A percentile compares a stretch with the other conserved stretches of the same genome.
Conservation (phyloP, 2,329 filamentous ascomycete genomes). For the Talaromyces sp. region DNA sequence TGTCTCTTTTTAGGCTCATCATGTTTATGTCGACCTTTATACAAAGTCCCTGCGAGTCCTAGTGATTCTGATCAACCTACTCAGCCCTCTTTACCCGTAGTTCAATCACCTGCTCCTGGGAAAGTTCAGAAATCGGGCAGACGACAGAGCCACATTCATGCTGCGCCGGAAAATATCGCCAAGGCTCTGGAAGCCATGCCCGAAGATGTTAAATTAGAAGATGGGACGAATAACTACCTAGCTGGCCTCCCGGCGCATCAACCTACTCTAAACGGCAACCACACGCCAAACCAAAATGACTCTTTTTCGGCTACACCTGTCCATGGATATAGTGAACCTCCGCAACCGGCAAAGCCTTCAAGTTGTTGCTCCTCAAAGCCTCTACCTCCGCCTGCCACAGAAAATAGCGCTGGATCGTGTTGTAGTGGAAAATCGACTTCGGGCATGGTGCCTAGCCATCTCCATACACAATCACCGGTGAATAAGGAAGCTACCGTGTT, state of each 20-base stretch:
- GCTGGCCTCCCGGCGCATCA: constrained; percentile 15
- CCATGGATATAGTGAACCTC: neutral
- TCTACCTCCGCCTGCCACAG: constrained; percentile 1
- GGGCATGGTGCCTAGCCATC: neutral
- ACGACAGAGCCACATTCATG: constrained; percentile 37
- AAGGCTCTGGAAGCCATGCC: constrained; percentile 37
- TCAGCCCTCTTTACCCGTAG: constrained; percentile 18
- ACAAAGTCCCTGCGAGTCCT: constrained; percentile 34
- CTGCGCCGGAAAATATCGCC: constrained; percentile 37
- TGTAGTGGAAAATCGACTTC: constrained; percentile 27
- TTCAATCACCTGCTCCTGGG: constrained; percentile 30
- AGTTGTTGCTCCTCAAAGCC: constrained; percentile 31
- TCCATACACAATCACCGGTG: constrained; percentile 1
- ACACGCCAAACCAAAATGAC: neutral
- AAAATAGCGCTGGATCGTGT: constrained; percentile 30
- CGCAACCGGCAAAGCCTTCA: constrained; percentile 3
- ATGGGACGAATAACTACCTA: constrained; percentile 13
- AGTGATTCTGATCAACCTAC: constrained; percentile 18
- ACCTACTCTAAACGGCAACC: constrained; percentile 5
- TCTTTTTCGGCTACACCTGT: neutral
- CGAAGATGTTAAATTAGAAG: constrained; percentile 26
- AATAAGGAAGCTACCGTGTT: constrained; percentile 12
- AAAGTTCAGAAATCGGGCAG: constrained; percentile 41
- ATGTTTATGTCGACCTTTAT: constrained; percentile 46
- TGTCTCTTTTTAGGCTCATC: constrained; percentile 34